Conservation (phyloP, 1,284 basidiomycete species). For the Hemileia vastatrix region DNA sequence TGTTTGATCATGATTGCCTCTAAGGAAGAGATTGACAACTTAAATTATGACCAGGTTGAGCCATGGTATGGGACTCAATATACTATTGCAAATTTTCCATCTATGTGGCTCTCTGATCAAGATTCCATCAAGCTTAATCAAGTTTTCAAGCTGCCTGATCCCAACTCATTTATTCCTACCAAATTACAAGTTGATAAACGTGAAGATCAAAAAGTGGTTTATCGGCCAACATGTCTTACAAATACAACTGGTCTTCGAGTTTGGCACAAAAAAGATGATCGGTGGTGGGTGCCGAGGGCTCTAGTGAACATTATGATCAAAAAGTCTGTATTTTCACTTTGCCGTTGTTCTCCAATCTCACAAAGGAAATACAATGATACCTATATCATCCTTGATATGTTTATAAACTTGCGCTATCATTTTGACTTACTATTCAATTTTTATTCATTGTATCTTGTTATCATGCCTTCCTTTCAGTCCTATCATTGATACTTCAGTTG, state of each 20-base stretch:
- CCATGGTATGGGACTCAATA: conserved; percentile 78
- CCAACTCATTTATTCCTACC: conserved; percentile 82
- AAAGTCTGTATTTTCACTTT: conserved; percentile 49
- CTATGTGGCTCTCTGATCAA: no score
- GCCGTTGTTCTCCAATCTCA: conserved; percentile 12
- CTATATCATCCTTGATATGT: conserved; percentile 46
- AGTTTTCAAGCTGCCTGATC: conserved; percentile 67
- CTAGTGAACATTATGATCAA: conserved; percentile 61
- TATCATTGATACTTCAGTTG: conserved; percentile 41
- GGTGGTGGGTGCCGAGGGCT: conserved; percentile 85
- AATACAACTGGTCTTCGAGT: conserved; percentile 62
- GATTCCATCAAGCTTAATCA: conserved; percentile 55
- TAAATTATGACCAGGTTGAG: conserved; percentile 61
- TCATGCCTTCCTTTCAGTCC: conserved; percentile 32
- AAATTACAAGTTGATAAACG: conserved; percentile 57
- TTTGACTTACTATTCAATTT: background rate
- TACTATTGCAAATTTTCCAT: conserved; percentile 58
- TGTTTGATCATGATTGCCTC: conserved; percentile 70
- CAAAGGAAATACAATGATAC: conserved; percentile 53
- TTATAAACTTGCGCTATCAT: conserved; percentile 1
- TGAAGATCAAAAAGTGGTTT: conserved; percentile 60
- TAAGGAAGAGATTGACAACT: conserved; percentile 50
- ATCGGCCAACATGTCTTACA: conserved; percentile 64
- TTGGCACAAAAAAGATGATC: conserved; percentile 95
- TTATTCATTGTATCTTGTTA: background rate